A percentile compares a stretch with the other conserved stretches of the same genome.
phyloP scores from a whole-genome alignment of 805 yeast genomes.

The Nakazawaea ambrosiae region DNA sequence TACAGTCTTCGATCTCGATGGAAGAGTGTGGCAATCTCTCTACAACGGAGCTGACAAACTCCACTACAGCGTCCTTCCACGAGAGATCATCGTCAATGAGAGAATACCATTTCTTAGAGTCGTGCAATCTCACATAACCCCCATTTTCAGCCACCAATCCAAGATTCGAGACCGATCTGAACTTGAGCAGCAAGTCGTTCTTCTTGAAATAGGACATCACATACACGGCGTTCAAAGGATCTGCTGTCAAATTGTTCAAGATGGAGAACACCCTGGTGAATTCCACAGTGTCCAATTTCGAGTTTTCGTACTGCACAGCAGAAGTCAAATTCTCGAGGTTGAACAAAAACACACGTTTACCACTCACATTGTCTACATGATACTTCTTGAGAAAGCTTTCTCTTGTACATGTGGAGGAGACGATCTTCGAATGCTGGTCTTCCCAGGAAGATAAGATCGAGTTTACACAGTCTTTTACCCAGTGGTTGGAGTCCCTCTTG shows the following conservation, averaged over 20 bases:
- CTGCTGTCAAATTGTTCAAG: slow-evolving; percentile 49
- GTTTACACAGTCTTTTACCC: slow-evolving; percentile 58
- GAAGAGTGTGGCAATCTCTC: slow-evolving; percentile 80
- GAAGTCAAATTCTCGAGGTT: slow-evolving; percentile 41
- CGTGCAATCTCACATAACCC: slow-evolving; percentile 58
- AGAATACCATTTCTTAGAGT: slow-evolving; percentile 51
- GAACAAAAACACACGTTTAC: slow-evolving; percentile 42
- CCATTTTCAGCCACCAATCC: slow-evolving; percentile 93
- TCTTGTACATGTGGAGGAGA: slow-evolving; percentile 19
- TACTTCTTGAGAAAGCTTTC: slow-evolving; percentile 28
- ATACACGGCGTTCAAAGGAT: slow-evolving; percentile 61
- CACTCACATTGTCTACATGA: slow-evolving; percentile 14
- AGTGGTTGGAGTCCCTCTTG: slow-evolving; percentile 62
- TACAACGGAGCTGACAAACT: slow-evolving; percentile 49
- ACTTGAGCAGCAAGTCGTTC: slow-evolving; percentile 58
- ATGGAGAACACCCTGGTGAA: slow-evolving; percentile 52
- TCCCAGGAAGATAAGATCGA: slow-evolving; percentile 48
- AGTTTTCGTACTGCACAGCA: slow-evolving; percentile 23
- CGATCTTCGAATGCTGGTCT: slow-evolving; percentile 25
- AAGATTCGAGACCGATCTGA: slow-evolving; percentile 56
- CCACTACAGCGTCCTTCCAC: slow-evolving; percentile 56
- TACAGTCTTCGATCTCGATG: slow-evolving; percentile 67
- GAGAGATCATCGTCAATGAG: slow-evolving; percentile 43
- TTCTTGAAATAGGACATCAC: slow-evolving; percentile 61
- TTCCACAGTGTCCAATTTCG: slow-evolving; percentile 44